phyloP scores from a whole-genome alignment of 768 basidiomycete species.

The Lentinula detonsa region DNA sequence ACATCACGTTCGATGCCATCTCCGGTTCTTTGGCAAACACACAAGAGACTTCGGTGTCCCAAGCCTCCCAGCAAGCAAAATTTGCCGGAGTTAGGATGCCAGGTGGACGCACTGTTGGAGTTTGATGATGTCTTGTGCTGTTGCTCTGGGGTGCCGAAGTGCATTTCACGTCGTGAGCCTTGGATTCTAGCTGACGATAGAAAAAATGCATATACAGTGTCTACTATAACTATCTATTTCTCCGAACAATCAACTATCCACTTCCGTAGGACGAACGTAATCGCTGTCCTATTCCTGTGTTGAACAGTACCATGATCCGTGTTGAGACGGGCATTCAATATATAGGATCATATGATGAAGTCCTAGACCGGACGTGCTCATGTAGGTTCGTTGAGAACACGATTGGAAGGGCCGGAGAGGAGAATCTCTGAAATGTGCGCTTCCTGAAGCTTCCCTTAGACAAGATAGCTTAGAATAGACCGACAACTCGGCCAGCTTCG shows the following conservation, averaged over 20 bases:
- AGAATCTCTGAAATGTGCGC: conserved; percentile 7
- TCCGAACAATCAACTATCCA: neutral
- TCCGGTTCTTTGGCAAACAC: conserved; percentile 38
- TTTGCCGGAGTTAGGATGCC: conserved; percentile 25
- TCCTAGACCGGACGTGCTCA: neutral
- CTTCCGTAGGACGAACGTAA: neutral
- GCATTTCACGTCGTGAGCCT: neutral
- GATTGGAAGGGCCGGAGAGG: conserved; percentile 1
- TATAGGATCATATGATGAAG: conserved; percentile 10
- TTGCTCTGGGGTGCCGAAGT: too few relatives aligned
- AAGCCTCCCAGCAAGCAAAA: conserved; percentile 2
- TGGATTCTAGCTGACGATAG: neutral
- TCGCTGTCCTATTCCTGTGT: conserved; percentile 21
- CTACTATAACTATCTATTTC: neutral
- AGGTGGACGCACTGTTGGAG: conserved; percentile 21
- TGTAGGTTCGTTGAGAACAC: conserved; percentile 8
- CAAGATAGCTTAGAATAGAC: conserved; percentile 60
- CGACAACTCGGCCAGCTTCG: conserved; percentile 76
- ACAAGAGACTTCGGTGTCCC: neutral
- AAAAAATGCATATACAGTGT: neutral
- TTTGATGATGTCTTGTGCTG: neutral
- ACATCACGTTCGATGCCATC: conserved; percentile 54
- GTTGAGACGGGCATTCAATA: conserved; percentile 27
- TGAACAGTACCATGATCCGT: conserved; percentile 32
- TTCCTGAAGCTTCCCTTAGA: neutral